phyloP scores from a whole-genome alignment of 768 basidiomycete genomes.

The Pleurotus tuber-regium region DNA sequence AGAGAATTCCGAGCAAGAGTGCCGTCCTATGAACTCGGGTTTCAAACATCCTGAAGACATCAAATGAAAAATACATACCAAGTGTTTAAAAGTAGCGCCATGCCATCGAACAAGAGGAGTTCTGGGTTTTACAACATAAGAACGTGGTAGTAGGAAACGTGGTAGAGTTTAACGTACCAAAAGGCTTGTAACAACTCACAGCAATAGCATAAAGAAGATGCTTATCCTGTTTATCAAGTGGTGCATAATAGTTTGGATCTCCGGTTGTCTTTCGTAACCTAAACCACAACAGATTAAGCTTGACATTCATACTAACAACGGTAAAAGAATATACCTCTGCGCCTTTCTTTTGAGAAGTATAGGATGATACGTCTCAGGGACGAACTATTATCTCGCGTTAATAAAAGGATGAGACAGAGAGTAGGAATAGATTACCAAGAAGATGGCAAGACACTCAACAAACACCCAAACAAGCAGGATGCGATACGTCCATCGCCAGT shows the following conservation, averaged over 20 bases:
- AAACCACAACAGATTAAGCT: not conserved
- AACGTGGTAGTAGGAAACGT: not conserved
- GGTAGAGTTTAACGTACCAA: constrained; percentile 68
- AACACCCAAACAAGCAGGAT: constrained; percentile 69
- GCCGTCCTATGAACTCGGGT: constrained; percentile 45
- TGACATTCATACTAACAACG: not conserved
- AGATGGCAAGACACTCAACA: constrained; percentile 46
- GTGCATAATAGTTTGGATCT: constrained; percentile 53
- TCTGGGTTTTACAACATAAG: constrained; percentile 33
- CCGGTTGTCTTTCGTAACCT: constrained; percentile 58
- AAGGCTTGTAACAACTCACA: constrained; percentile 66
- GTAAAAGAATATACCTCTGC: constrained; percentile 13
- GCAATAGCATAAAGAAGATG: constrained; percentile 45
- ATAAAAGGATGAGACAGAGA: not conserved
- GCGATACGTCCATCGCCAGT: constrained; percentile 81
- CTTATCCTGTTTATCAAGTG: constrained; percentile 50
- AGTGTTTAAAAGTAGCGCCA: constrained; percentile 68
- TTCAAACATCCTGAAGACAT: constrained; percentile 42
- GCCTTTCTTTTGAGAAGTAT: constrained; percentile 63
- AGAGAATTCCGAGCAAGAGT: constrained; percentile 59
- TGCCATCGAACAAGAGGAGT: constrained; percentile 61
- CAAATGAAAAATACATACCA: constrained; percentile 52
- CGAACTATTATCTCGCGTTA: constrained; percentile 37
- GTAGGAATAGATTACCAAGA: constrained; percentile 38
- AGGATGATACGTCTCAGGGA: constrained; percentile 73